Base-by-base conservation (phyloP, 352 stramenopile species). In the Peronospora belbahrii region DNA sequence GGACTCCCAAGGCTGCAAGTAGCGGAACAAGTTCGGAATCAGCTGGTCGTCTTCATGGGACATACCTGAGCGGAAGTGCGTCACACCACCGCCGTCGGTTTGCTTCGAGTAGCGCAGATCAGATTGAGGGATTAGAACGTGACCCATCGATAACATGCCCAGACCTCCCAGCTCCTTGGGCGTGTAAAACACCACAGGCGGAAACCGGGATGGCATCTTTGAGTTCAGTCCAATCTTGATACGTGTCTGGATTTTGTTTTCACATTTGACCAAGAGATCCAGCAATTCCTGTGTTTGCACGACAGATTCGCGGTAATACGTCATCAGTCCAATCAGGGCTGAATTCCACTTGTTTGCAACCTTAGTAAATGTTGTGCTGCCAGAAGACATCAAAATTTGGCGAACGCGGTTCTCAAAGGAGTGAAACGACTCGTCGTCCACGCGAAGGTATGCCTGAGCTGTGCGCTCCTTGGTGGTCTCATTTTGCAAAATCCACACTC, bases 181-280 rank as follows among this genome's bases (percentile, higher is more conserved):
- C 13, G 95, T 99, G 67, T 99, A 99, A 66, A 99, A 99, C 18
- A 99, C 96, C 18, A 99, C 96, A 8, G 97, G 97, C 27, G 97
- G 97, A 76, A 99, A 98, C 43, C 96, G 90, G 38, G 89, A 98
- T 30, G 96, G 96, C 96, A 99, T 99, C 70, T 99, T 99, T 59
- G 91, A 98, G 83, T 99, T 99, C 40, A 99, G 66, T 4, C 97
- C 97, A 50, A 99, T 99, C 80, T 99, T 99, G 70, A 99, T 99
- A 68, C 97, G 84, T 37, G 96, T 99, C 67, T 99, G 97, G 55
- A 99, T 99, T 76, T 99, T 99, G 73, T 99, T 99, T 60, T 99
- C 97, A 61, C 97, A 99, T 70, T 99, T 99, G 23, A 99, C 97
- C 6, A 99, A 74, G 27, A 99, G 64, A 68, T 99, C 97, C 32